Base-by-base conservation (phyloP, 129 eudicot species). In the Saussurea involucrata region DNA sequence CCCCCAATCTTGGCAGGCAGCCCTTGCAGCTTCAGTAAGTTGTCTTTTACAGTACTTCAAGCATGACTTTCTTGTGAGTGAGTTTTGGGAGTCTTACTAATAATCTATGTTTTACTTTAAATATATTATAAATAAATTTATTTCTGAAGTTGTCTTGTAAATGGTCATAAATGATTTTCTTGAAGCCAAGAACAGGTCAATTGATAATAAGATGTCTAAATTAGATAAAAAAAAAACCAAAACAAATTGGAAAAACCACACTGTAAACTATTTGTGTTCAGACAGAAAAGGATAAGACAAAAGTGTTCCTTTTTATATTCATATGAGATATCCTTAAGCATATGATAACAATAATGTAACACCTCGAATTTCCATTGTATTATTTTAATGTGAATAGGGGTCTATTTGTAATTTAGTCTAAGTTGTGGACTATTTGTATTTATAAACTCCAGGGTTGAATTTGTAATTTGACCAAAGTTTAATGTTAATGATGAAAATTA, bases 21-120 rank as follows among this genome's bases (percentile, higher is more conserved):
- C 77, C 68, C 68, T 33, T 34, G 24, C 69, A 34, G 17, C 69
- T 33, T n/a, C 42, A 22, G 78, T 24, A 74, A 74, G 78, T 15
- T 33, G 1, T 21, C 4, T 22, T 60, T 27, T 65, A 25, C 18
- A 1, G 20, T 65, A 65, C 37, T 25, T 65, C 60, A 65, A 27
- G 27, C 28, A 13, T 65, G 20, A 28, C 9, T 65, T 65, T 65
- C 6, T 65, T 65, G 36, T 17, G 20, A 27, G 40, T 65, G n/a
- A n/a, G n/a, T n/a, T 29, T 10, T 65, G 69, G 21, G 12, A 11
- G 28, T 65, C 37, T 1, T 25, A 65, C 69, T 17, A 49, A 17
- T 49, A n/a, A n/a, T n/a, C 60, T 17, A 46, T 49, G 21, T 49
- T 49, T 58, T 20, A 58, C 13, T 20, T 58, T 58, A 58, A 58